Conservation (phyloP, 257 asterid species). For the Asclepias syriaca region DNA sequence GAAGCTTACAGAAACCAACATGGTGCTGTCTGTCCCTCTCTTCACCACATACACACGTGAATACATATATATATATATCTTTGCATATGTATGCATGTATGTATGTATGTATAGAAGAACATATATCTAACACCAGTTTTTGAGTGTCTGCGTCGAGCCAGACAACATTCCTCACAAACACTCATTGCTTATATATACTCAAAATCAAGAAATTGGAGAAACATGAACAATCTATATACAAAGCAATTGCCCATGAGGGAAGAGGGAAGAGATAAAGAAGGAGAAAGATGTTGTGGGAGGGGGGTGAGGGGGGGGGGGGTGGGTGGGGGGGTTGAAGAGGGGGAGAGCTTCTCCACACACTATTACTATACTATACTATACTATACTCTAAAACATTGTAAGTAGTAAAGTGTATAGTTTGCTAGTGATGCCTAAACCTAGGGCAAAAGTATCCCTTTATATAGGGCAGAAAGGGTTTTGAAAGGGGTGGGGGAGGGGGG, state of each 20-base stretch:
- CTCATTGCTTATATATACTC: slow-evolving; percentile 15
- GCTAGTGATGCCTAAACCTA: slow-evolving; percentile 8
- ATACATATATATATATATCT: too few relatives aligned
- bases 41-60: too few relatives aligned
- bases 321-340: too few relatives aligned
- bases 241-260: neutral
- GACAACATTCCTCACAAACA: slow-evolving; percentile 78
- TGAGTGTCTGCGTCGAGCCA: slow-evolving; percentile 57
- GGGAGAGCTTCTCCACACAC: neutral
- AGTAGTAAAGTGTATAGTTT: neutral
- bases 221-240: neutral
- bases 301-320: too few relatives aligned
- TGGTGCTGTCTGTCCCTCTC: too few relatives aligned
- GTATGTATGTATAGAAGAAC: neutral
- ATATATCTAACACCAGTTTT: slow-evolving; percentile 6
- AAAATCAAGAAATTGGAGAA: too few relatives aligned
- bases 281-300: neutral
- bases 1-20: slow-evolving; percentile 38
- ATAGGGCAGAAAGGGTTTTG: slow-evolving; percentile 1
- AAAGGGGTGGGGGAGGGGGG: neutral
- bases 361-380: neutral
- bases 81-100: too few relatives aligned
- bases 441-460: neutral
- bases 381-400: neutral
- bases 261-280: neutral